Percentiles rank a stretch among this genome's conserved stretches.
phyloP scores from a whole-genome alignment of 2,329 filamentous ascomycete genomes.

The Dactylonectria estremocensis region DNA sequence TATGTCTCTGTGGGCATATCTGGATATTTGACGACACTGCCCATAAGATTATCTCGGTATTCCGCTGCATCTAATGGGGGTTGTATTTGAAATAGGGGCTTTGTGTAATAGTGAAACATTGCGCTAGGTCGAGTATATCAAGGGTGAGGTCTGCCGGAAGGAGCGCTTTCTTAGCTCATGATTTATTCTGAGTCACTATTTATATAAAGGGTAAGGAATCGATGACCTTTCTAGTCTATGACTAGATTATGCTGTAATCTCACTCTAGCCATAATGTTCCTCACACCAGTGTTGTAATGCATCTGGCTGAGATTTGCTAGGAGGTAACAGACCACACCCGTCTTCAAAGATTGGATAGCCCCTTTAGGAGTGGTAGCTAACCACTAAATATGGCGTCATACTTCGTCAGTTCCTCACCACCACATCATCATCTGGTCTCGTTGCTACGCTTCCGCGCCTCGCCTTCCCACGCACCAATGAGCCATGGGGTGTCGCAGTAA shows the following conservation, averaged over 20 bases:
- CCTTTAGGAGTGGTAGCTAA: neutral
- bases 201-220: neutral
- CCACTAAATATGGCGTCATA: neutral
- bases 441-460: constrained; percentile 1
- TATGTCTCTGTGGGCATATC: constrained; percentile 5
- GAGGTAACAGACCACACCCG: too few species aligned
- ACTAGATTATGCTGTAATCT: too few species aligned
- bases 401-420: constrained; percentile 3
- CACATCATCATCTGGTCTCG: neutral
- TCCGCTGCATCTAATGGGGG: too few species aligned
- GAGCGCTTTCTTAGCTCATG: neutral
- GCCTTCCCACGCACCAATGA: neutral
- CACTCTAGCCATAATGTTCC: too few species aligned
- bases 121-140: constrained; percentile 2
- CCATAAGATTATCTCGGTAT: too few species aligned
- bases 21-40: neutral
- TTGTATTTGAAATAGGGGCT: neutral
- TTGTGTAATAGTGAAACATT: constrained; percentile 1
- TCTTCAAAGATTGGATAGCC: neutral
- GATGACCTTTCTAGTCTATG: too few species aligned
- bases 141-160: constrained; percentile 2
- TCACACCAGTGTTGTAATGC: too few species aligned
- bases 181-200: neutral
- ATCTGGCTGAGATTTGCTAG: too few species aligned
- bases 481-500: neutral